Base-by-base conservation (phyloP, 371 early-diverging fungal genomes). In the Smittium culicis region DNA sequence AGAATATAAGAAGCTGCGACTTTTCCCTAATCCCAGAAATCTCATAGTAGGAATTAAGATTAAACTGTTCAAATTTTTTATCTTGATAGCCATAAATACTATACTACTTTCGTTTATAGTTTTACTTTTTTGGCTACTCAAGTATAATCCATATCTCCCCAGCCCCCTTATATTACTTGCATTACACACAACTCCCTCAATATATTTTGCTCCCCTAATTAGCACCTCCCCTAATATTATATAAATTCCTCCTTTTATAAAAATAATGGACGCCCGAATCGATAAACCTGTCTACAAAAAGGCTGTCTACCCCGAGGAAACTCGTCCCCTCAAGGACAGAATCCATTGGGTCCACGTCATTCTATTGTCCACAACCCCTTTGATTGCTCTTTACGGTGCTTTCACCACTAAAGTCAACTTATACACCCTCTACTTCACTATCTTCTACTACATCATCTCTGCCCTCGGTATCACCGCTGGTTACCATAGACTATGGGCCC, bases 401-500 rank as follows among this genome's bases (percentile, higher is more conserved):
- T 71, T 86, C 30, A 88, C 86, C 28, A 87, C 87, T 31, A 79
- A 82, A 67, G 69, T 93, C 58, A 75, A 71, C 61, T 64, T 66
- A 27, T 84, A 88, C 77, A 95, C 95, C 0, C 70, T 87, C 63
- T 76, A 87, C 65, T 92, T 86, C 84, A 66, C 88, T 32, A 68
- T 90, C 35, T 56, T 84, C 24, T 94, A 87, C 76, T 93, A 93
- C 77, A 85, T 83, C 69, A 69, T 87, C 69, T 89, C 93, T 20
- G 94, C 90, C 20, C 80, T 94, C 62, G 94, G 94, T 57, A 93
- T 96, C 78, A 96, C 96, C 35, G 93, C 89, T 62, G 93, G 89
- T 28, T 89, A 91, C 73, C 92, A 91, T 73, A 86, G 92, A 58
- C 75, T 85, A 67, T 91, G 87, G 87, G 77, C 89, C 33, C 92